These are phyloP conservation scores for Podochytrium sp. DNA, from an alignment of 192 early-diverging fungal species.

Conservation along the genomic window DNA sequence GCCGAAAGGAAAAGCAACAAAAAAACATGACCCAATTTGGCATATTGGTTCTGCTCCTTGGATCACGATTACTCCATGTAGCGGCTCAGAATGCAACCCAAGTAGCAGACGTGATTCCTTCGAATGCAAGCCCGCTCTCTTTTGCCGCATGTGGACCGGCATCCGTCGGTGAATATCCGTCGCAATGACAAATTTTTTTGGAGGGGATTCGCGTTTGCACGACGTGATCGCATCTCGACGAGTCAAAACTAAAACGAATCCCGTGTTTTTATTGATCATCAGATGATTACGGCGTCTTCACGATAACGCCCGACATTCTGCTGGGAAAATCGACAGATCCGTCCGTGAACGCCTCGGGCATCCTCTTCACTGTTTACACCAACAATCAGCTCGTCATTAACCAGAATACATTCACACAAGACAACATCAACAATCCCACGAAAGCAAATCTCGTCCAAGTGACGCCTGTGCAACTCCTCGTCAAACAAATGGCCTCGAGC, in stretches of 20 bases:
- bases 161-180: background rate
- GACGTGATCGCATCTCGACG: too few relatives aligned
- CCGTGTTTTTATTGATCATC: background rate
- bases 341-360: background rate
- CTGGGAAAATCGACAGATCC: constrained; percentile 6
- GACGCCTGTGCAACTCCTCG: background rate
- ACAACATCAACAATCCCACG: constrained; percentile 3
- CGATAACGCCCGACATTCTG: constrained; percentile 10
- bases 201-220: too few relatives aligned
- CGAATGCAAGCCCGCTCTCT: background rate
- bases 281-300: constrained; percentile 19
- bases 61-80: background rate
- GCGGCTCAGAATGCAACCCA: background rate
- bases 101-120: background rate
- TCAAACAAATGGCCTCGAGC: constrained; percentile 7
- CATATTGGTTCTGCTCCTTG: background rate
- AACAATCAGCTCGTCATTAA: background rate
- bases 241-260: too few relatives aligned
- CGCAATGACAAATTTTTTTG: too few relatives aligned
- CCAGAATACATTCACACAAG: background rate
- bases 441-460: background rate
- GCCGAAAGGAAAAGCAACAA: background rate
- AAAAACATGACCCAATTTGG: too few relatives aligned
- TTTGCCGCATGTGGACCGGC: background rate
- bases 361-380: background rate